Evolutionary conservation across 257 asterid genomes (phyloP), one percentile per base, ranked within the genome.

Genomic region (Fraxinus quadrangulata): DNA sequence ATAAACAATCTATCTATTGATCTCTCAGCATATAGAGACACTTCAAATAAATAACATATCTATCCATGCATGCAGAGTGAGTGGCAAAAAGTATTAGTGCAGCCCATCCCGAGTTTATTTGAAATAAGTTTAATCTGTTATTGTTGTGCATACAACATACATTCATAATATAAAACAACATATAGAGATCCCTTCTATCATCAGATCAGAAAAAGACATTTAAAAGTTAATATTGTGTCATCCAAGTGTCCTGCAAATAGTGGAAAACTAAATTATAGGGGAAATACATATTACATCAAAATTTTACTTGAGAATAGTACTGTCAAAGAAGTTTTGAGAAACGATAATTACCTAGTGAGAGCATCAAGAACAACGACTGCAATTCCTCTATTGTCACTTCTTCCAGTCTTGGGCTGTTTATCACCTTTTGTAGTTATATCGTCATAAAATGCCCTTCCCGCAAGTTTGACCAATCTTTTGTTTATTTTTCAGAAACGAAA

Each of bases 301-400:
- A 61, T 23, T 8, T 61, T 23, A 21, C 2, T 0, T 2, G 24
- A 61, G 2, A 61, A 61, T 24, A 21, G 34, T 63, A 24, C 7
- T 28, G 23, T 42, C 36, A 77, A 77, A 74, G 42, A 36, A 47
- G 24, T 26, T 63, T 4, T 9, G 28, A 19, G 21, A 21, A 23
- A 69, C 16, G 21, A 17, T 34, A 51, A 70, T 49, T 86, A 92
- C 99, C 97, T 88, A 37, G 99, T 96, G 73, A 96, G 97, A 51
- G 98, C 98, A 83, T 96, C 99, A 73, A 93, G 94, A 84, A 96
- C 86, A 63, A 96, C 98, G 33, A 96, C 99, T 7, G 96, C 97
- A 77, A 93, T 90, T 72, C 99, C 99, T 71, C 97, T 84, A 75
- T 93, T 92, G 78, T 96, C 99, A 70, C 97, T 92, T 77, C 98